Base-by-base conservation (phyloP, 1,284 basidiomycete genomes). In the Cryptococcus sp. region DNA sequence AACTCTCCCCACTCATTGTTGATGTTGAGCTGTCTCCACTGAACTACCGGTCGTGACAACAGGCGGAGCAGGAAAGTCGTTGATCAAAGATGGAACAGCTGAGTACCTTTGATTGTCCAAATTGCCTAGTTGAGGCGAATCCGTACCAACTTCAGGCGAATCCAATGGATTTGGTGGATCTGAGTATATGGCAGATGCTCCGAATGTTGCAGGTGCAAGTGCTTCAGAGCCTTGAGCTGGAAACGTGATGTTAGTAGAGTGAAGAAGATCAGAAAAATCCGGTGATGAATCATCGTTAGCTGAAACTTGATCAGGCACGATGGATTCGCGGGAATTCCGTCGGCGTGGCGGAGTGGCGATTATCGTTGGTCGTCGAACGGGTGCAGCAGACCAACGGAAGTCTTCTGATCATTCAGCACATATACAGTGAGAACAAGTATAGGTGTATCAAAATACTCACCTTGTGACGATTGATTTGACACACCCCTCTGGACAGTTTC, bases 61-160 rank as follows among this genome's bases (percentile, higher is more conserved):
- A 2, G 52, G 52, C 5, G 53, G 53, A 13, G 46, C 13, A 14
- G 53, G 53, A 30, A 54, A 54, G 31, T 54, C 53, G 35, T 48
- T 23, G 4, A 54, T 47, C 32, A 54, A 54, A 30, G 53, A 54
- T 15, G 53, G 53, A 5, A 54, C 53, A 5, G 52, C 52, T 6
- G 52, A 53, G 15, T 53, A 53, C 34, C 52, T 34, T n/a, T 49
- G 13, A 33, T 31, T 10, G 14, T 34, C 35, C 34, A 5, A 6
- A 31, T 47, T 31, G 11, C 32, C 32, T 61, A 64, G 41, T 49
- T 57, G 4, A 63, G 67, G 49, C 65, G 46, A 47, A 33, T 47
- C 23, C 6, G 23, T 31, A 13, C 15, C 5, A 5, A 31, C 3
- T 6, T 46, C 23, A 2, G 44, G 44, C 14, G 44, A n/a, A 13